Percentiles rank a stretch among this genome's conserved stretches.
Conservation (phyloP, 2,329 filamentous ascomycete genomes). For the Blastomyces silverae region DNA sequence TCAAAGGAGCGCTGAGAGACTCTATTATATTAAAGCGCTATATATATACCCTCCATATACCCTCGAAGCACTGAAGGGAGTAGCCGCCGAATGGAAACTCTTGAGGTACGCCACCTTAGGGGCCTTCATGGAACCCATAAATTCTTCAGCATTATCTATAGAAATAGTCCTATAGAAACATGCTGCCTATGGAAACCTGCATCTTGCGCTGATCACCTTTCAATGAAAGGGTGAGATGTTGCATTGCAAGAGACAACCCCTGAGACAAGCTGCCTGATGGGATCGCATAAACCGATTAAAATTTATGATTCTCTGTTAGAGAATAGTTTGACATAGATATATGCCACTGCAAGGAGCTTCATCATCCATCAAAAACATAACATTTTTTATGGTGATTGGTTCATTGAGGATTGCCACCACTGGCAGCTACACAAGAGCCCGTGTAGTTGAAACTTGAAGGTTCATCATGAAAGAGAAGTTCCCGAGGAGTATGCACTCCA, state of each 20-base stretch:
- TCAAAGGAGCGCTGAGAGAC: too few relatives aligned
- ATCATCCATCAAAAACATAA: background rate
- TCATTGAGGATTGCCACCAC: background rate
- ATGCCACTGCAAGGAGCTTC: background rate
- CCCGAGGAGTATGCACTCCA: background rate
- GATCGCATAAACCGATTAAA: background rate
- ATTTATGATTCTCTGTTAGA: background rate
- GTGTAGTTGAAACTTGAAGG: background rate
- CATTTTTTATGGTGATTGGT: background rate
- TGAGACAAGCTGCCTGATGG: background rate
- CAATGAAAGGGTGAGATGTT: background rate
- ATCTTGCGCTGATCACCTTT: background rate
- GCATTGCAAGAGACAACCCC: background rate
- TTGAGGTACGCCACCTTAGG: background rate
- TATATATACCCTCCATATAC: background rate
- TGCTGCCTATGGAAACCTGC: background rate
- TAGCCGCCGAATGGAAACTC: background rate
- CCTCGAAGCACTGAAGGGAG: background rate
- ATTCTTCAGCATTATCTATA: background rate
- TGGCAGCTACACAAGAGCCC: background rate
- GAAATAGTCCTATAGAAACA: background rate
- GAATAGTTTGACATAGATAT: background rate
- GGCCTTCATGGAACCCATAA: background rate
- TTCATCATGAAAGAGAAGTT: background rate
- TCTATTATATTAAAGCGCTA: background rate